Percentiles rank a stretch among this genome's conserved stretches.
Conservation (phyloP, 108 stramenopile genomes). For the Cylindrotheca closterium region DNA sequence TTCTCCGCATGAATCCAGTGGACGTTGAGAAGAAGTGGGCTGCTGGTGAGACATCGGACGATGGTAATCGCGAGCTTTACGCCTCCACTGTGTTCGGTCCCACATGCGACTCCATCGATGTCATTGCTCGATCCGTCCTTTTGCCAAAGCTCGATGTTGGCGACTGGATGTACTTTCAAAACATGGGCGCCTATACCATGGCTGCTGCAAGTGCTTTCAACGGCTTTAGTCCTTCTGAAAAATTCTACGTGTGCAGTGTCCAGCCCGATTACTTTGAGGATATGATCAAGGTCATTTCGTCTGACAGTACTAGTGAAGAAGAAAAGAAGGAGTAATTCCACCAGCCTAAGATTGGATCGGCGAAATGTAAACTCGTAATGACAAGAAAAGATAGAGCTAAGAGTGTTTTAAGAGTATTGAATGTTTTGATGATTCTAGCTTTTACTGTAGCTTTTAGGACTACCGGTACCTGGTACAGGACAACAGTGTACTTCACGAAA, state of each 20-base stretch:
- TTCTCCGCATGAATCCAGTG: constrained; percentile 32
- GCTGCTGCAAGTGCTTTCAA: constrained; percentile 82
- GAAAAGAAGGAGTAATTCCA: constrained; percentile 5
- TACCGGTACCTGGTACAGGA: too few species aligned
- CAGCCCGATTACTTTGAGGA: constrained; percentile 58
- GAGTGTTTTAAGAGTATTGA: too few species aligned
- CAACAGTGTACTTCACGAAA: too few species aligned
- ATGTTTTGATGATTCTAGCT: too few species aligned
- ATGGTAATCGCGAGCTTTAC: constrained; percentile 40
- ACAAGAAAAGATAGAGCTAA: too few species aligned
- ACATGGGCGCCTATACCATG: constrained; percentile 94
- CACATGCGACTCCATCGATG: constrained; percentile 91
- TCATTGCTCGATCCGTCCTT: constrained; percentile 71
- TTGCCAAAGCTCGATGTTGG: constrained; percentile 78
- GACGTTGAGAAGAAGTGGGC: too few species aligned
- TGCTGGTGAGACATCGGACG: constrained; percentile 27
- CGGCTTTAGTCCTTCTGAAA: constrained; percentile 75
- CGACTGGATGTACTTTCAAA: constrained; percentile 89
- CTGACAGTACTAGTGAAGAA: constrained; percentile 6
- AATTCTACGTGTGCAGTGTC: constrained; percentile 78
- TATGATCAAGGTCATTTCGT: constrained; percentile 20
- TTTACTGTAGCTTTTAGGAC: too few species aligned
- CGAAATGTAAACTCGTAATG: too few species aligned
- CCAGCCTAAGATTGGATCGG: too few species aligned
- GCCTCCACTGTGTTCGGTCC: constrained; percentile 89